Evolutionary conservation across 805 yeast genomes (phyloP).

Genomic region (Wickerhamiella brachini): DNA sequence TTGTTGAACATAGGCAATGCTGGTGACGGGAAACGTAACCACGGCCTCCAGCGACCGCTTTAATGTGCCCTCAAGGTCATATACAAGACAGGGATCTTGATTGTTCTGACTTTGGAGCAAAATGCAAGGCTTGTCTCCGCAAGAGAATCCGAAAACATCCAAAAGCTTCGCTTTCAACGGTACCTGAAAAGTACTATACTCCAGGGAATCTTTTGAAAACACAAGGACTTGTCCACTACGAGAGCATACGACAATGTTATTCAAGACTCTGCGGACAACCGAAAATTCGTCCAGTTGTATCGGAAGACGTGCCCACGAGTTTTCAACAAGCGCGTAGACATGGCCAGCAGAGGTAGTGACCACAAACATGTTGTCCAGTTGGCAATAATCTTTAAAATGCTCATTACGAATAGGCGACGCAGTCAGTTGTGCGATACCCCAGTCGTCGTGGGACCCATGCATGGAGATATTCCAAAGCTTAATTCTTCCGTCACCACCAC

Average conservation of each 20-base stretch:
- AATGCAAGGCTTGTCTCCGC: constrained; percentile 17
- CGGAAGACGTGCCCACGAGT: neutral
- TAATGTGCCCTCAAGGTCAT: constrained; percentile 3
- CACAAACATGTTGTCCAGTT: neutral
- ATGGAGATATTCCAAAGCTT: constrained; percentile 38
- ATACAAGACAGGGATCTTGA: constrained; percentile 33
- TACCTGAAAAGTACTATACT: constrained; percentile 12
- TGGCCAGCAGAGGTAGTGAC: constrained; percentile 1
- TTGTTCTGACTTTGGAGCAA: constrained; percentile 60
- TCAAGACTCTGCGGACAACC: neutral
- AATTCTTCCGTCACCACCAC: constrained; percentile 88
- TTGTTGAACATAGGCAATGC: constrained; percentile 30
- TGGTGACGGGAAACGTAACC: constrained; percentile 35
- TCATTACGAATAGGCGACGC: neutral
- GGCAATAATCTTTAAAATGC: constrained; percentile 2
- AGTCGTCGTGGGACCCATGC: neutral
- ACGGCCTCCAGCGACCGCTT: neutral
- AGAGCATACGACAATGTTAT: neutral
- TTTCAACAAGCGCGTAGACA: neutral
- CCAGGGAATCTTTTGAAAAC: neutral
- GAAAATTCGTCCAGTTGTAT: neutral
- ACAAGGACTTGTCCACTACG: neutral
- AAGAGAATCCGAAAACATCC: constrained; percentile 11
- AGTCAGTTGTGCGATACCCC: neutral
- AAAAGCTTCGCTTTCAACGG: constrained; percentile 27